A percentile compares a stretch with the other conserved stretches of the same genome.
Evolutionary conservation across 2,329 filamentous ascomycete genomes (phyloP).

Genomic region (Alternaria atra): DNA sequence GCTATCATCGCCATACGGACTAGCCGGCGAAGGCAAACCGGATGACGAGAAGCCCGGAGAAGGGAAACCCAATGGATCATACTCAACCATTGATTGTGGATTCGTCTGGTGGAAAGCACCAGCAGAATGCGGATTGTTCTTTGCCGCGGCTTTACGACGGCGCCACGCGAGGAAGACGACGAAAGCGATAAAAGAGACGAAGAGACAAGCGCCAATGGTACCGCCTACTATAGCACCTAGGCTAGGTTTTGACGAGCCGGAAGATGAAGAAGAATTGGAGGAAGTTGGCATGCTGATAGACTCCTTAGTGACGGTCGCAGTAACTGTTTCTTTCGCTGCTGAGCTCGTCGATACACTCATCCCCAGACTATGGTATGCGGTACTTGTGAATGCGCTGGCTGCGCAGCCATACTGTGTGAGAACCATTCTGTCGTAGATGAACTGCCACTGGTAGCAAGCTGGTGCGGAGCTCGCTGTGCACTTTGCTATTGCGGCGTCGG

Average conservation of each 20-base stretch:
- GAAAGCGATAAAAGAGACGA: slow-evolving; percentile 35
- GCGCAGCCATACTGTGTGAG: slow-evolving; percentile 47
- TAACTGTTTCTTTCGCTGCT: slow-evolving; percentile 8
- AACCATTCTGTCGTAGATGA: slow-evolving; percentile 34
- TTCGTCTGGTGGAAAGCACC: background rate
- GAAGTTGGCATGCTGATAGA: background rate
- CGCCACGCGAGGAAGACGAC: slow-evolving; percentile 34
- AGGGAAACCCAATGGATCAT: slow-evolving; percentile 18
- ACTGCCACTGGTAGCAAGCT: slow-evolving; percentile 42
- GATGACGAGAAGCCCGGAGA: background rate
- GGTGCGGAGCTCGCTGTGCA: slow-evolving; percentile 35
- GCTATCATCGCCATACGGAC: slow-evolving; percentile 1
- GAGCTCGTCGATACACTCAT: background rate
- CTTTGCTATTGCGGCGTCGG: slow-evolving; percentile 37
- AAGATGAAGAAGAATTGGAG: background rate
- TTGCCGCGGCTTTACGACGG: slow-evolving; percentile 12
- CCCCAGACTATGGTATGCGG: slow-evolving; percentile 24
- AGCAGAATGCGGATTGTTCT: background rate
- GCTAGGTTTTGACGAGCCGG: slow-evolving; percentile 19
- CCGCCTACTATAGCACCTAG: slow-evolving; percentile 47
- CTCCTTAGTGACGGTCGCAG: slow-evolving; percentile 11
- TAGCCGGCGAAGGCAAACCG: background rate
- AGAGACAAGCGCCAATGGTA: slow-evolving; percentile 41
- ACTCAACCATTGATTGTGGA: slow-evolving; percentile 15
- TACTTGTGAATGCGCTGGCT: slow-evolving; percentile 25